Base-by-base conservation (phyloP, 2,329 filamentous ascomycete genomes). In the Zarea fungicola region DNA sequence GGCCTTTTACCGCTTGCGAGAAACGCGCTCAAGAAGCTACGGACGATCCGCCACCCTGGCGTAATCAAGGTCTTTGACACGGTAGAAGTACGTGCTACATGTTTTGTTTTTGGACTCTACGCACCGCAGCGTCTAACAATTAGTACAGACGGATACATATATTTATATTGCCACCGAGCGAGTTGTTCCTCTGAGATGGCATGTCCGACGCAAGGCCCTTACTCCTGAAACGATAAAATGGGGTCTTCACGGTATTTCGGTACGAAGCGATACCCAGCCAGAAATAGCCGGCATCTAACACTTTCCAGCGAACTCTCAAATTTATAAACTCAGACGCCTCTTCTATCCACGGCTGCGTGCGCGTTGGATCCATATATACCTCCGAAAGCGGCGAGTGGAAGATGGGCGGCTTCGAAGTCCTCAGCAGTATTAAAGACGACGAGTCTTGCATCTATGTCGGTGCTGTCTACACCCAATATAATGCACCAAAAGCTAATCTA, bases 361-460 rank as follows among this genome's bases (percentile, higher is more conserved):
- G 88, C 54, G 86, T 88, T 18, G 87, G 87, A 1, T 96, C 92
- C 0, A 77, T 99, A 55, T 99, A 91, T 67, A 93, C 89, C 4
- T 90, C 89, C 52, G 92, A 97, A 63, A 96, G 93, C 62, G 93
- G 93, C 50, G 93, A 99, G 69, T 99, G 93, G 93, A 97, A 95
- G 62, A 73, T 99, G 2, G 91, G 87, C 18, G 93, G 93, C 1
- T 95, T 99, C 58, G 93, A 99, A 57, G 80, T 96, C 5, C 68
- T 97, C 51, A 97, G 91, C 69, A 96, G 87, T 31, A 84, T 97
- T 70, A 97, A 96, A 61, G 93, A 97, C 50, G 91, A 97, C 53
- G 89, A 97, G 58, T 89, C 91, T 9, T 76, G 95, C 41, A 91
- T 99, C 61, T 96, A 95, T 63, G 85, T 89, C 26, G 50, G 65